Conservation (phyloP, 164 flowering plant species). For the Houttuynia cordata region DNA sequence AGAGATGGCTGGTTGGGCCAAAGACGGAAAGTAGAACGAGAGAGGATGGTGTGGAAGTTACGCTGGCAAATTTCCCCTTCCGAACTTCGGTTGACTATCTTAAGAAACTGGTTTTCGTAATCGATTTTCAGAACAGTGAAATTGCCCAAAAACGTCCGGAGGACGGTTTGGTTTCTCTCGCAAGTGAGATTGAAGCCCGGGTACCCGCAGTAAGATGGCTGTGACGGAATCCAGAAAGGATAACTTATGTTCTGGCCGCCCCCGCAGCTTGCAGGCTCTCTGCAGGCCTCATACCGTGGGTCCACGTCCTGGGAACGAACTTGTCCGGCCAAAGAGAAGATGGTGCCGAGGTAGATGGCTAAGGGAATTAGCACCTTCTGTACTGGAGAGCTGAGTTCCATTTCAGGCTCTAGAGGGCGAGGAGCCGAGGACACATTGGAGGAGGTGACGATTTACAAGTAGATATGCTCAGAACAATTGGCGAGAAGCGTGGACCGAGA, state of each 20-base stretch:
- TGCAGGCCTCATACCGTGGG: not conserved
- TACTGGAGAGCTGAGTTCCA: not conserved
- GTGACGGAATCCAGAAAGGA: not conserved
- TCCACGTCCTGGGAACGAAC: not conserved
- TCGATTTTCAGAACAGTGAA: not conserved
- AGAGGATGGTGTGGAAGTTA: not conserved
- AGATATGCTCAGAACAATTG: not conserved
- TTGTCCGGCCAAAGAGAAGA: not conserved
- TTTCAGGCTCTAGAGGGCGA: not conserved
- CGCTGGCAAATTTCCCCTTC: not conserved
- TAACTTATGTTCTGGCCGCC: not conserved
- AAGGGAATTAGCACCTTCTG: not conserved
- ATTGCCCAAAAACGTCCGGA: not conserved
- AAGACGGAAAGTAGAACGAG: not conserved
- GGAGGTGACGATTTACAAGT: no score
- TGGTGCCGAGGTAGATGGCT: not conserved
- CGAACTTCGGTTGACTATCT: not conserved
- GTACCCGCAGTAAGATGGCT: not conserved
- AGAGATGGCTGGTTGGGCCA: not conserved
- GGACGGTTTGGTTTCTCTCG: not conserved
- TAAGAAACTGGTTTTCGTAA: not conserved
- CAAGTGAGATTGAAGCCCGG: not conserved
- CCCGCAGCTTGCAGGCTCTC: not conserved
- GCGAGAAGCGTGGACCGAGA: not conserved
- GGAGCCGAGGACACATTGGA: not conserved